These are phyloP conservation scores for Andrographis paniculata DNA, from an alignment of 305 asterid species.

Conservation along the genomic window DNA sequence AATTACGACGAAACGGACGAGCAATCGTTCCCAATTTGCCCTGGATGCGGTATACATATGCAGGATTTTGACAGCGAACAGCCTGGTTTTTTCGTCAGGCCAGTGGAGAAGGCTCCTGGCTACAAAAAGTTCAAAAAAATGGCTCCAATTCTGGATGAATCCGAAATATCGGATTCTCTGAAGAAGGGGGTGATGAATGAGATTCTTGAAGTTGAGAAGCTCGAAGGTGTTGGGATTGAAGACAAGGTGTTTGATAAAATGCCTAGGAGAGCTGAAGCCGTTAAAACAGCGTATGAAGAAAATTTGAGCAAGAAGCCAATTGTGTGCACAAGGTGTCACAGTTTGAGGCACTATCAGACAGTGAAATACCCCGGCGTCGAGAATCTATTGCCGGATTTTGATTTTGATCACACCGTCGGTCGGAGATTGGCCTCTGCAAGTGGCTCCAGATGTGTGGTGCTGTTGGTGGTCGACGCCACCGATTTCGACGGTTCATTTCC, in stretches of 20 bases:
- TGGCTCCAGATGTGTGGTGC: conserved; percentile 63
- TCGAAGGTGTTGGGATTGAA: conserved; percentile 18
- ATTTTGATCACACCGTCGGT: conserved; percentile 84
- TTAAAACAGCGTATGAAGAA: conserved; percentile 16
- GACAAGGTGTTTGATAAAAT: conserved; percentile 30
- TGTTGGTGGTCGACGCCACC: conserved; percentile 75
- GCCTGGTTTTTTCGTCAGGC: conserved; percentile 53
- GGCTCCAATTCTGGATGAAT: conserved; percentile 48
- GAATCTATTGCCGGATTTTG: conserved; percentile 77
- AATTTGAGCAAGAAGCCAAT: conserved; percentile 32
- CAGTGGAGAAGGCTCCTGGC: conserved; percentile 33
- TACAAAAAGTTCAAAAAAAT: conserved; percentile 45
- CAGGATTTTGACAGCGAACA: conserved; percentile 63
- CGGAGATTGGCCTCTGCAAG: conserved; percentile 48
- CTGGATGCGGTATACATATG: conserved; percentile 81
- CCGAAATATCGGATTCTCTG: conserved; percentile 49
- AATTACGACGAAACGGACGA: conserved; percentile 57
- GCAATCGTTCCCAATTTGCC: conserved; percentile 41
- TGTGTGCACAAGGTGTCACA: conserved; percentile 83
- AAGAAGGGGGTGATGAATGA: conserved; percentile 56
- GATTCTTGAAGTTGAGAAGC: conserved; percentile 23
- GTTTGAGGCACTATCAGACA: conserved; percentile 59
- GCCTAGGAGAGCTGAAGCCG: conserved; percentile 16
- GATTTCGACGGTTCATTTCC: conserved; percentile 94
- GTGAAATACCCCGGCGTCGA: conserved; percentile 60